A percentile compares a stretch with the other conserved stretches of the same genome.
Conservation (phyloP, 371 early-diverging fungal genomes). For the Mucor plumbeus region DNA sequence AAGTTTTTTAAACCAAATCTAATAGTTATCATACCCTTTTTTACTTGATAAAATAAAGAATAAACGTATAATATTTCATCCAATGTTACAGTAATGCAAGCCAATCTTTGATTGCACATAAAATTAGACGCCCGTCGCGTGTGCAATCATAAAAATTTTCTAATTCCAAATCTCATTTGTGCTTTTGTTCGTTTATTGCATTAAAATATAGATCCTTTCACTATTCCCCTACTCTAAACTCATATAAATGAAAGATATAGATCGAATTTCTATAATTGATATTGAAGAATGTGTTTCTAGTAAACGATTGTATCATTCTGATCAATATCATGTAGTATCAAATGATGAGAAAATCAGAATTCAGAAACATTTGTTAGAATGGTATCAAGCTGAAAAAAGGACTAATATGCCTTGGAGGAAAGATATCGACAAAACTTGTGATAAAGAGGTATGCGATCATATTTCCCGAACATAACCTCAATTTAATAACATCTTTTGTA, state of each 20-base stretch:
- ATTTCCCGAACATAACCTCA: neutral
- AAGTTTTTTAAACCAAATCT: conserved; percentile 5
- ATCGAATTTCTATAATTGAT: neutral
- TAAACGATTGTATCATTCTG: conserved; percentile 32
- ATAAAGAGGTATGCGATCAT: conserved; percentile 25
- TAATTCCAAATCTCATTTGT: neutral
- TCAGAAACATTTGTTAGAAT: conserved; percentile 58
- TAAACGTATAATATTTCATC: neutral
- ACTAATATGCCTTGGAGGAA: conserved; percentile 76
- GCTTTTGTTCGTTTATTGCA: neutral
- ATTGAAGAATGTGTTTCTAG: conserved; percentile 48
- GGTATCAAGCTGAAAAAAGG: conserved; percentile 71
- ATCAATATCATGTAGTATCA: conserved; percentile 40
- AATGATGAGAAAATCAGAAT: conserved; percentile 35
- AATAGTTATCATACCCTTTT: conserved; percentile 6
- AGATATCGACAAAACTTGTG: conserved; percentile 26
- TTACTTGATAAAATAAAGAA: conserved; percentile 1
- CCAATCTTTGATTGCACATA: neutral
- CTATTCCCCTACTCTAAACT: neutral
- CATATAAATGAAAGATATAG: neutral
- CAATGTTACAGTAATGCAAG: neutral
- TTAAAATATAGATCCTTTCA: neutral
- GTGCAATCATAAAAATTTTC: neutral
- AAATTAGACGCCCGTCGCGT: conserved; percentile 2
- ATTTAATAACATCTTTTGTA: neutral